Evolutionary conservation across 805 yeast genomes (phyloP).

Genomic region (Metschnikowia noctiluminum): DNA sequence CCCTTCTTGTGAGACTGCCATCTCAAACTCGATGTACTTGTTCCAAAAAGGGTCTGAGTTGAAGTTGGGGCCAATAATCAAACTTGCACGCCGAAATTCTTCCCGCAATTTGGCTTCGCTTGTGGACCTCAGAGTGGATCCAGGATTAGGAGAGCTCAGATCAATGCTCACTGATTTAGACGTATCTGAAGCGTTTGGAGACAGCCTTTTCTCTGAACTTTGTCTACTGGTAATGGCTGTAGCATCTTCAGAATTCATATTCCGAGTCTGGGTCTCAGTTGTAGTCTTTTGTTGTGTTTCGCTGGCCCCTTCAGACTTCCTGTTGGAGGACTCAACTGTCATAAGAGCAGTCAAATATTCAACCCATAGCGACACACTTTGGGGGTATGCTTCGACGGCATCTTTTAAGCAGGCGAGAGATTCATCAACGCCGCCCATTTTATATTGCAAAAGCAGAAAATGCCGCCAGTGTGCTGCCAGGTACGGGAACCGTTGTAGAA

Average conservation of each 20-base stretch:
- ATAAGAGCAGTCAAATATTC: conserved; percentile 56
- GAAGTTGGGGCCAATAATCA: conserved; percentile 64
- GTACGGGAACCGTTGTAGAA: conserved; percentile 56
- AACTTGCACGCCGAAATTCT: conserved; percentile 48
- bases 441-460: conserved; percentile 53
- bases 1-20: conserved; percentile 10
- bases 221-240: too few species aligned
- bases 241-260: too few species aligned
- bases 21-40: conserved; percentile 54
- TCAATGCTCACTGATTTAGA: too few species aligned
- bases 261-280: neutral
- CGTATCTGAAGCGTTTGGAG: too few species aligned
- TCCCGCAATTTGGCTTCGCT: conserved; percentile 25
- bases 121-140: too few species aligned
- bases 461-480: conserved; percentile 63
- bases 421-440: conserved; percentile 50
- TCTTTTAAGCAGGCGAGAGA: conserved; percentile 44
- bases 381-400: conserved; percentile 46
- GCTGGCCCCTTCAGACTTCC: neutral
- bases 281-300: conserved; percentile 26
- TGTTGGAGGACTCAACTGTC: conserved; percentile 15
- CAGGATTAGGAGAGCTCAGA: too few species aligned
- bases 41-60: conserved; percentile 84
- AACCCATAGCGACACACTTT: conserved; percentile 63
- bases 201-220: too few species aligned